Evolutionary conservation across 2,329 filamentous ascomycete genomes (phyloP).

Genomic region (Karstenula rhodostoma): DNA sequence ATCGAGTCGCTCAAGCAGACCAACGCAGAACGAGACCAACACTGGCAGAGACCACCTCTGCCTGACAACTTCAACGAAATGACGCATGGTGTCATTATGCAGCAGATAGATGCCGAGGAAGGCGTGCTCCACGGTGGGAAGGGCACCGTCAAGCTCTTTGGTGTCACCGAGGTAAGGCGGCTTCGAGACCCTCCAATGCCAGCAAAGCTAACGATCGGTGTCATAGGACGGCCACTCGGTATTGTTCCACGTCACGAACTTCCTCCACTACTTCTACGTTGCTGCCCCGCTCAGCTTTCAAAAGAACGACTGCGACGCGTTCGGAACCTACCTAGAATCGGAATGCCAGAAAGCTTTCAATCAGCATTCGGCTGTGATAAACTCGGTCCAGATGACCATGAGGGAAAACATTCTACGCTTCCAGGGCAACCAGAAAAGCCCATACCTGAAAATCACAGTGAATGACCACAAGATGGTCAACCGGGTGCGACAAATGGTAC

Average conservation of each 20-base stretch:
- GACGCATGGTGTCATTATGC: constrained; percentile 80
- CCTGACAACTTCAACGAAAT: constrained; percentile 66
- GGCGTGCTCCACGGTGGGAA: constrained; percentile 80
- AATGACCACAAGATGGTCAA: constrained; percentile 86
- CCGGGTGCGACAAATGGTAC: constrained; percentile 77
- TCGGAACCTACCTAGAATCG: constrained; percentile 80
- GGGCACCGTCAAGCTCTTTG: constrained; percentile 88
- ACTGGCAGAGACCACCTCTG: constrained; percentile 78
- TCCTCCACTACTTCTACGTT: constrained; percentile 95
- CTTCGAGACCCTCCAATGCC: neutral
- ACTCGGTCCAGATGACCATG: constrained; percentile 82
- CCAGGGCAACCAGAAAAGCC: constrained; percentile 89
- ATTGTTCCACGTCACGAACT: constrained; percentile 92
- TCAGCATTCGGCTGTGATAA: constrained; percentile 75
- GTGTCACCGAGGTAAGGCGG: constrained; percentile 75
- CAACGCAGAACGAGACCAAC: constrained; percentile 91
- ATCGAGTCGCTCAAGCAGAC: constrained; percentile 84
- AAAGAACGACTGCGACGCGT: constrained; percentile 78
- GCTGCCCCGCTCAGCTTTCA: constrained; percentile 85
- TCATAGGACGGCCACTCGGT: constrained; percentile 81
- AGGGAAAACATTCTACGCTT: constrained; percentile 93
- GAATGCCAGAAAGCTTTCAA: constrained; percentile 65
- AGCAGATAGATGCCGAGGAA: constrained; percentile 95
- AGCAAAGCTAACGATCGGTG: constrained; percentile 20
- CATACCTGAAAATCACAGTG: constrained; percentile 92